Evolutionary conservation across 495 filamentous ascomycete genomes (phyloP), one percentile per base, ranked within the genome.

Genomic region (Penicillium bialowiezense): DNA sequence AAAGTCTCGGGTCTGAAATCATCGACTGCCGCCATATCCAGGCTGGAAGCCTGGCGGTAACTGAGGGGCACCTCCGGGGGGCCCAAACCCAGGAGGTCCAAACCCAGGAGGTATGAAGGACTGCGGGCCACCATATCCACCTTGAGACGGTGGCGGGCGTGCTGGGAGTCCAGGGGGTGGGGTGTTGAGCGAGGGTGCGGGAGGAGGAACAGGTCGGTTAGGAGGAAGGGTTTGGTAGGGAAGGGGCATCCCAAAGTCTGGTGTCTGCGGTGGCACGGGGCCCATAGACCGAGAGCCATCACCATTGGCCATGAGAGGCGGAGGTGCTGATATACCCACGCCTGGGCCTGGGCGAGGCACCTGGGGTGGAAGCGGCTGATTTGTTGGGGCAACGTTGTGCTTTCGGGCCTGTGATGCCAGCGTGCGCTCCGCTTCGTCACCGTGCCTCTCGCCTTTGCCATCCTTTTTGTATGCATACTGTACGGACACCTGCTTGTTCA

Each of bases 401-500:
- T 91, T 91, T 63, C 91, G 89, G 43, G 91, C 93, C 64, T 96
- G 90, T 33, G 87, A 84, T 36, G 93, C 95, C 41, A 98, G 78
- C 80, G 87, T 90, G 55, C 93, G 80, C 70, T 98, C 93, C 26
- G 95, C 93, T 61, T 91, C 77, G 60, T 98, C 93, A 50, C 93
- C 93, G 64, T 98, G 93, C 21, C 95, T 79, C 72, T 97, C 93
- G 51, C 92, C 91, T 70, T 96, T 96, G 35, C 95, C 93, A 60
- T 98, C 95, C 69, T 97, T 97, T 79, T 98, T 98, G 77, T 96
- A 98, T 33, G 93, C 93, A 68, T 98, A 98, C 65, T 98, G 92
- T 34, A 97, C 95, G 2, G 85, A 88, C 56, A 96, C 84, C 60
- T 93, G 85, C 69, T 96, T 96, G 73, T 96, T 96, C 82, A 95